Evolutionary conservation across 129 eudicot species (phyloP).

Genomic region (sunflower (Helianthus annuus)): HanXRQr2.0-SUNRISE NC_035433.2:89266345-89266844

Average conservation of each 20-base stretch:
- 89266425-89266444: too few species aligned
- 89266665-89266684: conserved; percentile 39
- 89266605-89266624: conserved; percentile 15
- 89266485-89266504: too few species aligned
- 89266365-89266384: too few species aligned
- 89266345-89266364: too few species aligned
- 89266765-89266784: conserved; percentile 53
- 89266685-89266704: conserved; percentile 62
- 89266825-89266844: not conserved
- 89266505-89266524: too few species aligned
- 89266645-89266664: conserved; percentile 30
- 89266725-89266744: conserved; percentile 71
- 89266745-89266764: conserved; percentile 57
- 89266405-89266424: too few species aligned
- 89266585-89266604: not conserved
- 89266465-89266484: too few species aligned
- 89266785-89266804: conserved; percentile 78
- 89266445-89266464: too few species aligned
- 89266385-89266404: too few species aligned
- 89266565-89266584: not conserved
- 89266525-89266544: not conserved
- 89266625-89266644: conserved; percentile 20
- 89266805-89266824: not conserved
- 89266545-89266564: not conserved
- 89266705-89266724: conserved; percentile 65